These are phyloP conservation scores for Coniferiporia sulphurascens DNA, from an alignment of 1,284 basidiomycete species.

Conservation along the genomic window DNA sequence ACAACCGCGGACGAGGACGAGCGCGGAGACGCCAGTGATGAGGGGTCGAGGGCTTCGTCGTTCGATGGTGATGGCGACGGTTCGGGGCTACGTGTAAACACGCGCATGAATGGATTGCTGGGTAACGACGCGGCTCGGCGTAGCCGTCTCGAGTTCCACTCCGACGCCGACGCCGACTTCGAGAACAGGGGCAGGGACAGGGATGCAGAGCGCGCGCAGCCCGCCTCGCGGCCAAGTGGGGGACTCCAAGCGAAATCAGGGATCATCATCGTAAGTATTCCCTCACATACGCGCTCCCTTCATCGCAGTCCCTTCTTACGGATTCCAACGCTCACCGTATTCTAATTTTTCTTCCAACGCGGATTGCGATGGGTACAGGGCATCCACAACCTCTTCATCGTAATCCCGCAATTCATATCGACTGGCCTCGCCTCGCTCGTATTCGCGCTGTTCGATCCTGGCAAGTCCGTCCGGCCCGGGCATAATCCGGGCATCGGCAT, in stretches of 20 bases:
- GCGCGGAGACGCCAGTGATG: neutral
- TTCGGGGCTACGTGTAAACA: neutral
- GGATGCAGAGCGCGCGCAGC: neutral
- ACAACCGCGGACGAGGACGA: constrained; percentile 10
- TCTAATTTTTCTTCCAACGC: constrained; percentile 3
- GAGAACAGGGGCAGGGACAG: neutral
- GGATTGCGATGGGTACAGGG: constrained; percentile 52
- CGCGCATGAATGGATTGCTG: constrained; percentile 28
- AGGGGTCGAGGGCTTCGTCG: constrained; percentile 13
- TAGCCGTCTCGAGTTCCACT: constrained; percentile 30
- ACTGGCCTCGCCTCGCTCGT: constrained; percentile 62
- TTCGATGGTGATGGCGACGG: constrained; percentile 16
- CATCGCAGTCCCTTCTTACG: neutral
- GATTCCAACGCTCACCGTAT: neutral
- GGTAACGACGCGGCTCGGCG: constrained; percentile 42
- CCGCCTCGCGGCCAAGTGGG: constrained; percentile 15
- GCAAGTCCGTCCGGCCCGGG: constrained; percentile 40
- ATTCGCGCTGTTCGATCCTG: constrained; percentile 61
- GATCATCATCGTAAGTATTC: constrained; percentile 77
- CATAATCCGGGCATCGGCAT: constrained; percentile 6
- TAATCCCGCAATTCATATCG: constrained; percentile 69
- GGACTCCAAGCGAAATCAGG: constrained; percentile 77
- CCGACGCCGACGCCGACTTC: neutral
- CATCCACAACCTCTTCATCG: constrained; percentile 89
- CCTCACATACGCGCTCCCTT: neutral